Percentiles rank a stretch among this genome's conserved stretches.
These are phyloP conservation scores for Myxozyma nipponensis DNA, from an alignment of 805 yeast species.

Conservation along the genomic window DNA sequence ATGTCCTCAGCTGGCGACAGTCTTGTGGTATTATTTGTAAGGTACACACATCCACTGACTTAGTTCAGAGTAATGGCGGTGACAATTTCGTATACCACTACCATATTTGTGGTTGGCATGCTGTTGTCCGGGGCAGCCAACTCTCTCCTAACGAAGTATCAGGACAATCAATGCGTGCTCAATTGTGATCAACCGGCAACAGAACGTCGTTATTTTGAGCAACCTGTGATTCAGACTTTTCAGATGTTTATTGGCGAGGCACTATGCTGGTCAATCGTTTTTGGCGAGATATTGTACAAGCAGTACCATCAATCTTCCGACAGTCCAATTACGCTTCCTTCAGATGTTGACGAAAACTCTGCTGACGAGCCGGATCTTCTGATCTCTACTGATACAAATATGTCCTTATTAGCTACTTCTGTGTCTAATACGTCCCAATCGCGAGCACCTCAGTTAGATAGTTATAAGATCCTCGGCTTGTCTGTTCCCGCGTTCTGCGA, in stretches of 20 bases:
- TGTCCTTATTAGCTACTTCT: conserved; percentile 4
- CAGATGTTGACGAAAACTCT: conserved; percentile 3
- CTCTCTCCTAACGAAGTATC: conserved; percentile 67
- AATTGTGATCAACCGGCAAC: conserved; percentile 49
- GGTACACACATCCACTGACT: too few species aligned
- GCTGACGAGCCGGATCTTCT: conserved; percentile 10
- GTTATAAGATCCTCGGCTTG: conserved; percentile 38
- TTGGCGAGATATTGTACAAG: conserved; percentile 3
- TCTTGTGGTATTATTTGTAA: too few species aligned
- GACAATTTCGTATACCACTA: conserved; percentile 5
- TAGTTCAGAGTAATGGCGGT: neutral
- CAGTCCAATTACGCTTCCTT: neutral
- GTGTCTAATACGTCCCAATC: neutral
- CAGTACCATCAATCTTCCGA: neutral
- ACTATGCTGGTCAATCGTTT: conserved; percentile 43
- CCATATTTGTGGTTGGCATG: conserved; percentile 47
- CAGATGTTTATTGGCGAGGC: conserved; percentile 80
- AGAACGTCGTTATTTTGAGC: conserved; percentile 55
- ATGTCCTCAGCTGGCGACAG: too few species aligned
- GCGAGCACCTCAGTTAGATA: conserved; percentile 20
- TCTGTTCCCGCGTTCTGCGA: conserved; percentile 70
- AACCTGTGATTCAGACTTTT: conserved; percentile 72
- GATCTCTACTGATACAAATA: conserved; percentile 1
- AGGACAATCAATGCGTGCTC: conserved; percentile 67
- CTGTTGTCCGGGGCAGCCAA: conserved; percentile 67